Evolutionary conservation across 2,329 filamentous ascomycete species (phyloP).

Genomic region (Alternaria longipes): DNA sequence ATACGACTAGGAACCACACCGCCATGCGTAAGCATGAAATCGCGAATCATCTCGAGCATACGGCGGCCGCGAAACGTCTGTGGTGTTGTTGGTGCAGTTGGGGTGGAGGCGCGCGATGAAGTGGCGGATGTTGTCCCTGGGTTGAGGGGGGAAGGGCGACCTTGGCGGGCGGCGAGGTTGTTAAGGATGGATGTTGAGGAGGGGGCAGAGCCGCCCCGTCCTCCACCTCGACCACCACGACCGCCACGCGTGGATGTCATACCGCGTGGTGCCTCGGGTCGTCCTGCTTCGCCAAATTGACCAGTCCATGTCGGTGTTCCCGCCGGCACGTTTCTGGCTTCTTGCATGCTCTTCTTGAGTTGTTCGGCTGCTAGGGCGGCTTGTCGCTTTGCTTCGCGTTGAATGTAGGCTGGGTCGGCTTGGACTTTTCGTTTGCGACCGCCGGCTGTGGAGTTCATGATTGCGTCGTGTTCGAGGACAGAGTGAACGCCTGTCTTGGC

Average conservation of each 20-base stretch:
- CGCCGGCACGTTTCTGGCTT: conserved; percentile 76
- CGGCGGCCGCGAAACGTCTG: conserved; percentile 49
- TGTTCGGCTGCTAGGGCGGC: conserved; percentile 80
- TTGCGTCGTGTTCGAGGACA: conserved; percentile 92
- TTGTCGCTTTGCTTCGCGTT: conserved; percentile 81
- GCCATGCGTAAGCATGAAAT: conserved; percentile 80
- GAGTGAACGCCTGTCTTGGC: conserved; percentile 85
- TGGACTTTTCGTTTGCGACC: conserved; percentile 70
- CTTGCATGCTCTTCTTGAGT: conserved; percentile 75
- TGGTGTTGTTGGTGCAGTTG: conserved; percentile 33
- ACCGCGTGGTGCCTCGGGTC: conserved; percentile 56
- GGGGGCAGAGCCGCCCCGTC: conserved; percentile 51
- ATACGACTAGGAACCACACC: conserved; percentile 83
- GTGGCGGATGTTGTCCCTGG: conserved; percentile 20
- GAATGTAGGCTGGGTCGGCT: conserved; percentile 80
- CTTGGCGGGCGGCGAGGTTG: conserved; percentile 55
- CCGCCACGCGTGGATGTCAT: conserved; percentile 56
- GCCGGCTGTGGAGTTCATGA: conserved; percentile 63
- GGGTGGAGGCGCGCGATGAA: conserved; percentile 41
- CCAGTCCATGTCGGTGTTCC: conserved; percentile 96
- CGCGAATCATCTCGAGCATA: conserved; percentile 69
- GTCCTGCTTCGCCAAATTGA: conserved; percentile 78
- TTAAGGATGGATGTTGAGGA: conserved; percentile 55
- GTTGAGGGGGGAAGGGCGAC: conserved; percentile 27
- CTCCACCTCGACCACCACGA: conserved; percentile 37